Base-by-base conservation (phyloP, 2,329 filamentous ascomycete species). In the Trichoderma sp. region DNA sequence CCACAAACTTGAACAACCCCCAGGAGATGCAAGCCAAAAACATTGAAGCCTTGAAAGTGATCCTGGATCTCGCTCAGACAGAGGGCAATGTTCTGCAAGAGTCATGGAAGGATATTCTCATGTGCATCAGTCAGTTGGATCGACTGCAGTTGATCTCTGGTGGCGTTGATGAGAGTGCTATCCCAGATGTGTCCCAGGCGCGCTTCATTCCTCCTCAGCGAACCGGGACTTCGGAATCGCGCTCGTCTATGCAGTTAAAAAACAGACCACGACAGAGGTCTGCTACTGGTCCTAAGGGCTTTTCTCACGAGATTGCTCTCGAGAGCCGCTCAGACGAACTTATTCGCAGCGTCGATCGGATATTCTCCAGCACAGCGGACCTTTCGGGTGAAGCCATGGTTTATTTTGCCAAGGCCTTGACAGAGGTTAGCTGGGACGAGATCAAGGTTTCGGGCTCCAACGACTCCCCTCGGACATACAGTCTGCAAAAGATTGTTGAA, bases 391-490 rank as follows among this genome's bases (percentile, higher is more conserved):
- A 97, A 73, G 94, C 95, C 3, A 99, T 99, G 75, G 92, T 98
- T 1, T 91, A 97, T 78, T 99, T 99, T 78, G 95, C 97, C 61
- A 90, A 90, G 68, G 94, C 96, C 0, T 82, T 99, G 69, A 97
- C 93, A 8, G 94, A 97, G 77, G 95, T 99, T 72, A 98, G 95
- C 79, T 98, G 96, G 96, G 95, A 98, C 76, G 96, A 99, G 79
- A 99, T 99, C 76, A 95, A 96, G 77, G 97, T 96, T 4, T 98
- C 96, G 0, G 96, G 96, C 0, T 93, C 95, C 68, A 97, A 95
- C 76, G 96, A 99, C 70, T 96, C 93, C 26, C 96, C 96, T 13
- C 89, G 96, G 66, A 99, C 95, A 10, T 99, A 97, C 85, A 97
- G 94, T 81, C 83, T 99, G 71, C 96, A 99, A 77, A 99, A 99